Conservation (phyloP, 768 basidiomycete genomes). For the Lactarius sp. region DNA sequence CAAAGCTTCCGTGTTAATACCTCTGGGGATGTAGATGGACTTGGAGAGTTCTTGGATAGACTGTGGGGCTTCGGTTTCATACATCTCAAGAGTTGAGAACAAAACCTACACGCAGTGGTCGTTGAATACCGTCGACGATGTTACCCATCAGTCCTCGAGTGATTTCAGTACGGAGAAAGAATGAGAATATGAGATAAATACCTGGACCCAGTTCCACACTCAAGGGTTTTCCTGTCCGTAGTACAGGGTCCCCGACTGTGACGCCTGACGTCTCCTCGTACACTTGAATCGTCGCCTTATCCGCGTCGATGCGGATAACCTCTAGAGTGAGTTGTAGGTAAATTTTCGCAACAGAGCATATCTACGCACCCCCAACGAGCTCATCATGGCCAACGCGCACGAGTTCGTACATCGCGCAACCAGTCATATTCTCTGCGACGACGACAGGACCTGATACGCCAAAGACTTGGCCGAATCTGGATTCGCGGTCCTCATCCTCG, state of each 20-base stretch:
- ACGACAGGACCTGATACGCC: conserved; percentile 99
- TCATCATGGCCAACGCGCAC: conserved; percentile 98
- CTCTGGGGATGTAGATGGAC: conserved; percentile 99
- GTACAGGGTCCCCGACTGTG: conserved; percentile 95
- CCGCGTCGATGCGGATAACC: conserved; percentile 98
- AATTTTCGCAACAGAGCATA: background rate
- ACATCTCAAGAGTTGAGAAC: conserved; percentile 8
- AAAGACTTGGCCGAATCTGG: conserved; percentile 80
- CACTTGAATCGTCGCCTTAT: conserved; percentile 98
- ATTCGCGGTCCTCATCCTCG: conserved; percentile 85
- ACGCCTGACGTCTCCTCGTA: conserved; percentile 99
- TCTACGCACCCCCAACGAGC: conserved; percentile 80
- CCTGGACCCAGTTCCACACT: conserved; percentile 98
- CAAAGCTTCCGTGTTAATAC: conserved; percentile 95
- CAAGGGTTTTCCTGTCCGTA: conserved; percentile 95
- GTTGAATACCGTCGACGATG: conserved; percentile 96
- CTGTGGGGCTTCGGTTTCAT: conserved; percentile 32
- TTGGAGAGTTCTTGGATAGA: conserved; percentile 95
- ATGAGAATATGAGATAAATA: conserved; percentile 34
- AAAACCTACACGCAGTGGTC: conserved; percentile 72
- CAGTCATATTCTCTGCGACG: conserved; percentile 93
- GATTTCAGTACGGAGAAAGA: conserved; percentile 9
- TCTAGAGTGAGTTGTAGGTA: conserved; percentile 45
- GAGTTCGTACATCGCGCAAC: conserved; percentile 96
- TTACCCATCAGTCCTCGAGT: conserved; percentile 91